phyloP scores from a whole-genome alignment of 1,284 basidiomycete species.

The Moesziomyces antarcticus region DNA sequence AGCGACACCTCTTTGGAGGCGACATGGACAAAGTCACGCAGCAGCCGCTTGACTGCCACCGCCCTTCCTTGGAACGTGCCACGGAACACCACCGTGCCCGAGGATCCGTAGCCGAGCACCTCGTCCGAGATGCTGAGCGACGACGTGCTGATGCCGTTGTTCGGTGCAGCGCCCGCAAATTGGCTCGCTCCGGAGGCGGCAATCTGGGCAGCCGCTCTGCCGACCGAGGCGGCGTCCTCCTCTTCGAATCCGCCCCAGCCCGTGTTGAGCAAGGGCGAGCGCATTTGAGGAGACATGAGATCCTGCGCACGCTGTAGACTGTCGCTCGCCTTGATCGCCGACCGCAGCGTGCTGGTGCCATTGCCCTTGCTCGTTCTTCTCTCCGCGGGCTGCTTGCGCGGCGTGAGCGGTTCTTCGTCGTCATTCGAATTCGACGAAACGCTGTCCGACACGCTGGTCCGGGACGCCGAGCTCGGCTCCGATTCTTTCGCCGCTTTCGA shows the following conservation, averaged over 20 bases:
- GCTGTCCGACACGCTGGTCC: conserved; percentile 15
- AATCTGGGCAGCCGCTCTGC: conserved; percentile 43
- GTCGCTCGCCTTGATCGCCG: conserved; percentile 29
- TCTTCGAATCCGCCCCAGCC: conserved; percentile 42
- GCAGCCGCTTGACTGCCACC: conserved; percentile 94
- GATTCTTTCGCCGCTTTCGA: conserved; percentile 6
- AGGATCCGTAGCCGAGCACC: conserved; percentile 82
- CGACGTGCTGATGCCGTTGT: conserved; percentile 39
- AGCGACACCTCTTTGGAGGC: conserved; percentile 93
- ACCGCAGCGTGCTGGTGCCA: conserved; percentile 6
- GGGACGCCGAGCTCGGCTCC: not conserved
- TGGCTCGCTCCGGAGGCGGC: conserved; percentile 35
- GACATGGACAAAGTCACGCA: conserved; percentile 94
- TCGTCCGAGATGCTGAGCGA: conserved; percentile 62
- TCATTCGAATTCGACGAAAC: conserved; percentile 39
- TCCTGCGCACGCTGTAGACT: conserved; percentile 48
- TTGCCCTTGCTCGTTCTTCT: conserved; percentile 10
- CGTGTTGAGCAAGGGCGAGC: conserved; percentile 35
- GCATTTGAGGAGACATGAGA: conserved; percentile 42
- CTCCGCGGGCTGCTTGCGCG: conserved; percentile 1
- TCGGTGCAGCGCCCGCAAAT: conserved; percentile 17
- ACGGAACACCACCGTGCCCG: conserved; percentile 92
- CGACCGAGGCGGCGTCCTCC: conserved; percentile 33
- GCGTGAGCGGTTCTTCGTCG: conserved; percentile 28
- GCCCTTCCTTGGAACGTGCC: conserved; percentile 94